Evolutionary conservation across 73 alveolate species (phyloP).

Genomic region (Symbiodinium natans): DNA sequence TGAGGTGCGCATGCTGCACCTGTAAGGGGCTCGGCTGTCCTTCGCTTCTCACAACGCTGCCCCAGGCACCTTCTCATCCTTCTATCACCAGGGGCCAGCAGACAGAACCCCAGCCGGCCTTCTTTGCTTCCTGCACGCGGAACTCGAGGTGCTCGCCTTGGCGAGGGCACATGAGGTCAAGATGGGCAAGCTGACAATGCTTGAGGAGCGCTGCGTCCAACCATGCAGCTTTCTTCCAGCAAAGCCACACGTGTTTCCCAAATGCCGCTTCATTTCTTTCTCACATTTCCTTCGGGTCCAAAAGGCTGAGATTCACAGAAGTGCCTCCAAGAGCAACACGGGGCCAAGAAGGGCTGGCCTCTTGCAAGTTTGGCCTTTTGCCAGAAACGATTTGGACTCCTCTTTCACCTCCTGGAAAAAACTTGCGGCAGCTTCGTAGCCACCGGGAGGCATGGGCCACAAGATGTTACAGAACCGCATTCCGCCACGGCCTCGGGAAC

Average conservation of each 20-base stretch:
- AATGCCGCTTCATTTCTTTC: slow-evolving; percentile 52
- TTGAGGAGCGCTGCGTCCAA: too few species aligned
- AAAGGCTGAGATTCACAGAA: neutral
- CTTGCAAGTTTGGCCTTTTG: slow-evolving; percentile 63
- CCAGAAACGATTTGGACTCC: slow-evolving; percentile 41
- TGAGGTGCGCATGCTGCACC: slow-evolving; percentile 80
- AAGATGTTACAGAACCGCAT: neutral
- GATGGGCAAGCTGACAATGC: neutral
- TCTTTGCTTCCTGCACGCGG: slow-evolving; percentile 34
- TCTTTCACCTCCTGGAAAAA: slow-evolving; percentile 24
- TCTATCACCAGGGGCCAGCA: too few species aligned
- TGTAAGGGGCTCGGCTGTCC: too few species aligned
- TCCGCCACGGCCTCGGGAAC: neutral
- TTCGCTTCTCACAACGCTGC: too few species aligned
- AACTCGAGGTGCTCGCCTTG: slow-evolving; percentile 72
- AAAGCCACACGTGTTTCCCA: slow-evolving; percentile 63
- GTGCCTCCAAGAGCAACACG: neutral
- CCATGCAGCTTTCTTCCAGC: neutral
- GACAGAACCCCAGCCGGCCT: too few species aligned
- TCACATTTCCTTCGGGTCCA: slow-evolving; percentile 27
- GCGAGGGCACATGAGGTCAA: neutral
- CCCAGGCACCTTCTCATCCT: too few species aligned
- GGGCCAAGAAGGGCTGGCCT: neutral
- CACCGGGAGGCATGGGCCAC: neutral
- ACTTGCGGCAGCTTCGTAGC: neutral